Conservation (phyloP, 495 filamentous ascomycete genomes). For the Cercophora scortea region DNA sequence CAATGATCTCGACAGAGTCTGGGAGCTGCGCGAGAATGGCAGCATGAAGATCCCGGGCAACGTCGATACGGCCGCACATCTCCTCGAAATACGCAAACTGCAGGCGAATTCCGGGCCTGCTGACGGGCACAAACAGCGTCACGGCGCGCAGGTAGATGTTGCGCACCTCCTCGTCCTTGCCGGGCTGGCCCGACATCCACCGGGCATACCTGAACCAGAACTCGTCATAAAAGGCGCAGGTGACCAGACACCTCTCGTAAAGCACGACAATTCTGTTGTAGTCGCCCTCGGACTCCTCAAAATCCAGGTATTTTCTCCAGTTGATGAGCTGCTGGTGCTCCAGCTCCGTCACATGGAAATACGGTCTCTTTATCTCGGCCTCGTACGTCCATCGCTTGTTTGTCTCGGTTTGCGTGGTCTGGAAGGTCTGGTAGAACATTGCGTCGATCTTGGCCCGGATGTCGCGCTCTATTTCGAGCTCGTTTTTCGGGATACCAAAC, state of each 20-base stretch:
- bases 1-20: constrained; percentile 78
- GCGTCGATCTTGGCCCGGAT: constrained; percentile 71
- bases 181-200: constrained; percentile 82
- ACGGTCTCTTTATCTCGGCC: constrained; percentile 89
- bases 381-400: constrained; percentile 94
- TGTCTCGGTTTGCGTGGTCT: constrained; percentile 77
- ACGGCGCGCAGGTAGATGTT: constrained; percentile 88
- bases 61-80: constrained; percentile 61
- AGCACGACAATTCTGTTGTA: constrained; percentile 70
- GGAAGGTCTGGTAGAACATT: constrained; percentile 74
- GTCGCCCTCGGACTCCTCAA: constrained; percentile 81
- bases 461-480: constrained; percentile 78
- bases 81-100: constrained; percentile 96
- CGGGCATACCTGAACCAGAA: constrained; percentile 97
- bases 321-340: constrained; percentile 81
- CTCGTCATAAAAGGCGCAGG: constrained; percentile 89
- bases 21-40: constrained; percentile 61
- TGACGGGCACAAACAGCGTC: constrained; percentile 78
- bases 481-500: constrained; percentile 40
- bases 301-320: constrained; percentile 95
- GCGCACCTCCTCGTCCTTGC: constrained; percentile 84
- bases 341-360: constrained; percentile 92
- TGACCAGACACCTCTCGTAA: constrained; percentile 90
- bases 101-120: constrained; percentile 67
- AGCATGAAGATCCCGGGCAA: constrained; percentile 76